These are phyloP conservation scores for Helicostylum pulchrum DNA, from an alignment of 192 early-diverging fungal genomes.

Conservation along the genomic window DNA sequence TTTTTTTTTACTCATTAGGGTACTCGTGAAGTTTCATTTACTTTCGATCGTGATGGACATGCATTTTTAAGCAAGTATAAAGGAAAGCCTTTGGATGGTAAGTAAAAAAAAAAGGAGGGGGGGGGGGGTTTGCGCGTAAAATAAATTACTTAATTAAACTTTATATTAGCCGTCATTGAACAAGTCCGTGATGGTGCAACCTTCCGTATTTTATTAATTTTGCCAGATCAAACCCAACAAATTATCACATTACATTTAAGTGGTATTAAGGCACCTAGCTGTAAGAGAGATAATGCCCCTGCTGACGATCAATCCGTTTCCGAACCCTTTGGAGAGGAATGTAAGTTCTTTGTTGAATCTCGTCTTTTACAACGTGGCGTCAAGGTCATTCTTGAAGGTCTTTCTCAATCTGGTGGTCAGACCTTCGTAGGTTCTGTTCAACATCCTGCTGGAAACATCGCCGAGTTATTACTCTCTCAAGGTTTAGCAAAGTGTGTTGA, in stretches of 20 bases:
- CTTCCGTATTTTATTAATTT: constrained; percentile 68
- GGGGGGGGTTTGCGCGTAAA: neutral
- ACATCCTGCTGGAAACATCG: constrained; percentile 90
- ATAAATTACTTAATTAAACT: neutral
- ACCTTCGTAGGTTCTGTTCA: constrained; percentile 75
- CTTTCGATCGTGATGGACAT: constrained; percentile 62
- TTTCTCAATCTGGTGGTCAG: constrained; percentile 56
- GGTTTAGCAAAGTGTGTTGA: constrained; percentile 87
- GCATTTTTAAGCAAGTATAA: constrained; percentile 76
- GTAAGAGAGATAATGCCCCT: constrained; percentile 67
- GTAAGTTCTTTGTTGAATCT: constrained; percentile 87
- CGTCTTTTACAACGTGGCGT: constrained; percentile 91
- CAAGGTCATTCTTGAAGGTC: constrained; percentile 76
- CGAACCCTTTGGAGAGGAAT: constrained; percentile 93
- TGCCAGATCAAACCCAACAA: constrained; percentile 58
- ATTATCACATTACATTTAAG: constrained; percentile 77
- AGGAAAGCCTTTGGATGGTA: constrained; percentile 77
- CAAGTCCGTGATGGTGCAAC: constrained; percentile 92
- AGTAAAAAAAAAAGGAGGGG: neutral
- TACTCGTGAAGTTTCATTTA: constrained; percentile 48
- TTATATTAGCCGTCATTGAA: constrained; percentile 74
- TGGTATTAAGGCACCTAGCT: constrained; percentile 82
- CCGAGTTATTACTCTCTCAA: constrained; percentile 75
- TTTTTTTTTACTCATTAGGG: constrained; percentile 31
- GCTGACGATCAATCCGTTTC: constrained; percentile 52